Percentiles rank a stretch among this genome's conserved stretches.
Evolutionary conservation across 164 flowering plant genomes (phyloP).

Genomic region (Protea cynaroides): DNA sequence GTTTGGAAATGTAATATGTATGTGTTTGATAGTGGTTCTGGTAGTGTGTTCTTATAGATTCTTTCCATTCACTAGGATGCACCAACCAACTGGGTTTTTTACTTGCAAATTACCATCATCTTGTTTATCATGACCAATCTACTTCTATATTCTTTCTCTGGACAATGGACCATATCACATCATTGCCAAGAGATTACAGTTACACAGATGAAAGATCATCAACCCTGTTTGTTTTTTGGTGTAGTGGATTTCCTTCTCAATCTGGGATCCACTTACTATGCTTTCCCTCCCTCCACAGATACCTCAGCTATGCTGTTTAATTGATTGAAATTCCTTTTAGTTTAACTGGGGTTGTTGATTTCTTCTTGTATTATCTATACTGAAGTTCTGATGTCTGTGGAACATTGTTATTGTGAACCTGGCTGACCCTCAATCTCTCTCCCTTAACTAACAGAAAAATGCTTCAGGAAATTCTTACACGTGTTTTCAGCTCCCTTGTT

Average conservation of each 20-base stretch:
- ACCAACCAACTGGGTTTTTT: background rate
- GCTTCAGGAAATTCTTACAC: background rate
- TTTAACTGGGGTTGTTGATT: background rate
- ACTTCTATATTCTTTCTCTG: background rate
- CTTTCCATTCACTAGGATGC: background rate
- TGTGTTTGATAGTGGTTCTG: too few relatives aligned
- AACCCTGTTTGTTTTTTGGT: background rate
- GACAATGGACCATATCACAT: background rate
- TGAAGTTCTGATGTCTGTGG: background rate
- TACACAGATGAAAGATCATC: background rate
- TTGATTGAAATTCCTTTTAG: too few relatives aligned
- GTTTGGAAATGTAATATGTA: too few relatives aligned
- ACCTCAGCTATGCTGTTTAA: background rate
- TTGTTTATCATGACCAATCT: background rate
- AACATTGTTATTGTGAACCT: background rate
- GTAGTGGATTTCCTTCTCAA: background rate
- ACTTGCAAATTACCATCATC: background rate
- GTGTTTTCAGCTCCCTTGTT: slow-evolving; percentile 63
- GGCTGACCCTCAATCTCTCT: background rate
- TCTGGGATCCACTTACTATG: background rate
- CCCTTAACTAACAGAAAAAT: background rate
- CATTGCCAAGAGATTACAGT: too few relatives aligned
- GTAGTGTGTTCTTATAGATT: background rate
- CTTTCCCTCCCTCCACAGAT: background rate
- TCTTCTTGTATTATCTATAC: background rate